Conservation (phyloP, 345 rosid genomes). For the Murraya koenigii region DNA sequence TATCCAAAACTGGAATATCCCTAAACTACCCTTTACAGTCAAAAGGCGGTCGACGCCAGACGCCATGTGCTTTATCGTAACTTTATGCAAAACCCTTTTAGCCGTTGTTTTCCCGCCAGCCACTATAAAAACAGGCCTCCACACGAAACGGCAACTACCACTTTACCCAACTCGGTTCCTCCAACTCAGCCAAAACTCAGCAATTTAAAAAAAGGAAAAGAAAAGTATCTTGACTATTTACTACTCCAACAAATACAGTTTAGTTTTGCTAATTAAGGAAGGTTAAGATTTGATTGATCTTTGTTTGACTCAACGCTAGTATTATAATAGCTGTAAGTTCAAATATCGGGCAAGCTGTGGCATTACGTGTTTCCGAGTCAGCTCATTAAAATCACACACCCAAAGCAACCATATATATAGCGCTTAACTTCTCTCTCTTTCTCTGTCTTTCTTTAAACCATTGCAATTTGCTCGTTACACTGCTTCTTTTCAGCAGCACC, state of each 20-base stretch:
- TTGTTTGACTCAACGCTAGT: neutral
- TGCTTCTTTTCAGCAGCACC: neutral
- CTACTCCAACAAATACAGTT: neutral
- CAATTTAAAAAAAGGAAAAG: no score
- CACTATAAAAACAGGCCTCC: neutral
- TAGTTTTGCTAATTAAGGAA: conserved; percentile 3
- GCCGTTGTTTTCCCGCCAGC: conserved; percentile 10
- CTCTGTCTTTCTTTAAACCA: neutral
- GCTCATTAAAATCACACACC: conserved; percentile 1
- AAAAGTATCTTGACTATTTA: neutral
- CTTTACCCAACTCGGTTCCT: neutral
- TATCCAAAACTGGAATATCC: neutral
- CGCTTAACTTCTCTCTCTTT: neutral
- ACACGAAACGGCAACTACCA: no score
- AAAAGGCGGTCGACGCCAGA: neutral
- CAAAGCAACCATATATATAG: neutral
- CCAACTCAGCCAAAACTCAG: neutral
- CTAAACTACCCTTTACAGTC: conserved; percentile 22
- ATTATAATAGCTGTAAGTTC: conserved; percentile 4
- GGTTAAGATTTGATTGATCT: neutral
- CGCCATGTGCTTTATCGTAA: conserved; percentile 15
- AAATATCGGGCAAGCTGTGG: conserved; percentile 11
- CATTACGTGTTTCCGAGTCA: conserved; percentile 5
- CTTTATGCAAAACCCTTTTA: neutral
- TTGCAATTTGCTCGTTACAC: neutral